Percentiles rank a stretch among this genome's conserved stretches.
phyloP scores from a whole-genome alignment of 108 stramenopile species.

The Cafeteria roenbergensis region DNA sequence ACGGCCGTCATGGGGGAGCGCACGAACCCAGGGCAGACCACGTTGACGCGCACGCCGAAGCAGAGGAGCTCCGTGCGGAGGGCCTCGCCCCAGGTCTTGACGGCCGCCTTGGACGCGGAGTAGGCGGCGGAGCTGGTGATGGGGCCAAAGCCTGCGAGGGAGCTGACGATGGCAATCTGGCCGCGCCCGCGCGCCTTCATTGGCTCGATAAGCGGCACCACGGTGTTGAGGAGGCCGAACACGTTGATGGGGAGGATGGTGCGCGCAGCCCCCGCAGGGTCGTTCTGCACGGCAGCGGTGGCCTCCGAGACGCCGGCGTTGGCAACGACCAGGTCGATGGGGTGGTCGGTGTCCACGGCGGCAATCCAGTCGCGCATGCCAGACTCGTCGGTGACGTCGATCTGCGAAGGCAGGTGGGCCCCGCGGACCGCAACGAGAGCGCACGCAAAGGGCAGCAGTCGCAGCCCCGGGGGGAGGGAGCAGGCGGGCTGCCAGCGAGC shows the following conservation, averaged over 20 bases:
- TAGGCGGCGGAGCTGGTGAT: not conserved
- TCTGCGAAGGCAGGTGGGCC: no score
- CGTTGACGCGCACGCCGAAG: not conserved
- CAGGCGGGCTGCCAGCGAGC: no score
- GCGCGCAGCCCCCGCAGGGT: not conserved
- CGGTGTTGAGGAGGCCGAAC: slow-evolving; percentile 4
- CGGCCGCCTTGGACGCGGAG: not conserved
- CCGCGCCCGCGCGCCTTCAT: not conserved
- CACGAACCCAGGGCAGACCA: slow-evolving; percentile 4
- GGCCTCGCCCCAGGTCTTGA: not conserved
- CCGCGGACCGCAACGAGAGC: no score
- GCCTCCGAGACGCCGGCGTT: slow-evolving; percentile 5
- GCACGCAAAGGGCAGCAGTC: no score
- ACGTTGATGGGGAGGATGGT: not conserved
- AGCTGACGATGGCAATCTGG: not conserved
- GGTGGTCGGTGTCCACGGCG: not conserved
- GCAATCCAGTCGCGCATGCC: not conserved
- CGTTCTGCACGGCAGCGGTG: not conserved
- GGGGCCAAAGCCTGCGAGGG: not conserved
- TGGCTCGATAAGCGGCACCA: not conserved
- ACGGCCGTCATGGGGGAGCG: slow-evolving; percentile 1
- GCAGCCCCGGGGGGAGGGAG: no score
- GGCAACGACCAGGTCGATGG: not conserved
- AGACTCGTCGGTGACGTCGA: not conserved
- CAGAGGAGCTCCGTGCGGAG: not conserved